phyloP scores from a whole-genome alignment of 164 flowering plant genomes.

The Aristolochia contorta region DNA sequence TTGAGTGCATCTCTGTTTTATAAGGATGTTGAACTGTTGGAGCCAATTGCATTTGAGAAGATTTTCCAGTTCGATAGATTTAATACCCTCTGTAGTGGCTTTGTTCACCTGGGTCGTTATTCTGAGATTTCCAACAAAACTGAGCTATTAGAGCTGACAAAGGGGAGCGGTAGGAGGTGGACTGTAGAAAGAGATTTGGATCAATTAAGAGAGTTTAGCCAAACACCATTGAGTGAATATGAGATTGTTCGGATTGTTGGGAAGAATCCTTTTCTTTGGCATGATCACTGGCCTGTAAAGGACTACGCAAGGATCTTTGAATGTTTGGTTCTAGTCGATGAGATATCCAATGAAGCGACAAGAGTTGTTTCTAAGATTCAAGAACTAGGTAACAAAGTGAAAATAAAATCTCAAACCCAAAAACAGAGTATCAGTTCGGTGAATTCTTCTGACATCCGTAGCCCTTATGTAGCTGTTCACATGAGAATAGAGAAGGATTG shows the following conservation, averaged over 20 bases:
- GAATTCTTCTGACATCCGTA: slow-evolving; percentile 7
- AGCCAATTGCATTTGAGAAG: slow-evolving; percentile 75
- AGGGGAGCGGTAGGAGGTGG: slow-evolving; percentile 96
- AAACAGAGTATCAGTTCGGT: slow-evolving; percentile 3
- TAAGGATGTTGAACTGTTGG: slow-evolving; percentile 71
- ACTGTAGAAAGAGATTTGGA: slow-evolving; percentile 69
- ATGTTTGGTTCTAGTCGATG: slow-evolving; percentile 78
- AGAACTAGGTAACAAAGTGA: slow-evolving; percentile 27
- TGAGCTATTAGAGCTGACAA: slow-evolving; percentile 34
- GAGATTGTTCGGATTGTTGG: slow-evolving; percentile 64
- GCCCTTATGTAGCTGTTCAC: slow-evolving; percentile 82
- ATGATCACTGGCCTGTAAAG: slow-evolving; percentile 90
- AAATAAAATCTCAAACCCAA: slow-evolving; percentile 1
- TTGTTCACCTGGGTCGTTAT: slow-evolving; percentile 59
- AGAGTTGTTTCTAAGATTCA: slow-evolving; percentile 65
- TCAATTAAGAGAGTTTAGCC: slow-evolving; percentile 45
- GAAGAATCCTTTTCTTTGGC: slow-evolving; percentile 96
- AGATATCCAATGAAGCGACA: slow-evolving; percentile 57
- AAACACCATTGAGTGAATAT: slow-evolving; percentile 28
- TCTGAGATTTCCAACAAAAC: slow-evolving; percentile 42
- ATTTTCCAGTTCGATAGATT: slow-evolving; percentile 66
- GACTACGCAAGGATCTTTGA: slow-evolving; percentile 83
- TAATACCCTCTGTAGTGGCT: slow-evolving; percentile 67
- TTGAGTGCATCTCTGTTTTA: slow-evolving; percentile 90
- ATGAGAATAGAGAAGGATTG: slow-evolving; percentile 96